Evolutionary conservation across 805 yeast genomes (phyloP), one percentile per base, ranked within the genome.

Genomic region (Sugiyamaella qingdaonensis): DNA sequence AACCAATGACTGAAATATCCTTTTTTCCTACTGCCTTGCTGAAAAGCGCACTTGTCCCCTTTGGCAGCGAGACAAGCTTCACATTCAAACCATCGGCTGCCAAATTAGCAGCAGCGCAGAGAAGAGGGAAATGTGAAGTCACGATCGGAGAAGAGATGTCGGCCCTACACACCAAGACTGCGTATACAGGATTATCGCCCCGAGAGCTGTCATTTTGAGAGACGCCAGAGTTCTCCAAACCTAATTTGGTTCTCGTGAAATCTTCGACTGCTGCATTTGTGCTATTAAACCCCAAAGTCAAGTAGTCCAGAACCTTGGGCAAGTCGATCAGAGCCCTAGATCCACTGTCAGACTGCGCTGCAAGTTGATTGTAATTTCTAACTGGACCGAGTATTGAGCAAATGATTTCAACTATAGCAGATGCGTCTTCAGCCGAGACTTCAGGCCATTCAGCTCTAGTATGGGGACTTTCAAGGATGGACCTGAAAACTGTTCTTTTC

Each of bases 391-490:
- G 46, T 7, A 51, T n/a, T 4, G 52, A 11, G 27, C 50, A 34
- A 46, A 57, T 32, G 18, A 54, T 14, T 11, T 56, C 56, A 4
- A 49, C 50, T n/a, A 52, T 21, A 13, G 45, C 18, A 1, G 36
- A 29, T 5, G 54, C 57, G 27, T 55, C 58, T 11, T 48, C 51
- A 11, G 35, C 29, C 10, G 51, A 19, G 10, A 48, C 42, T 7
- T 27, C 52, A 7, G 57, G 58, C 61, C 65, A 62, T 10, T 14
- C 51, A 13, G 56, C 49, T 31, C 55, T 54, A 5, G 57, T 55
- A 37, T 58, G 56, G 11, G 68, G 67, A 44, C 59, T 58, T 14
- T 64, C 68, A 2, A 64, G 52, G 4, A 64, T 55, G 11, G 66
- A 60, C 16, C 61, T 57, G 44, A 51, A 60, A 7, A 64, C 67